Evolutionary conservation across 805 yeast genomes (phyloP), one percentile per base, ranked within the genome.

Genomic region (Starmerella potacharoeniae): DNA sequence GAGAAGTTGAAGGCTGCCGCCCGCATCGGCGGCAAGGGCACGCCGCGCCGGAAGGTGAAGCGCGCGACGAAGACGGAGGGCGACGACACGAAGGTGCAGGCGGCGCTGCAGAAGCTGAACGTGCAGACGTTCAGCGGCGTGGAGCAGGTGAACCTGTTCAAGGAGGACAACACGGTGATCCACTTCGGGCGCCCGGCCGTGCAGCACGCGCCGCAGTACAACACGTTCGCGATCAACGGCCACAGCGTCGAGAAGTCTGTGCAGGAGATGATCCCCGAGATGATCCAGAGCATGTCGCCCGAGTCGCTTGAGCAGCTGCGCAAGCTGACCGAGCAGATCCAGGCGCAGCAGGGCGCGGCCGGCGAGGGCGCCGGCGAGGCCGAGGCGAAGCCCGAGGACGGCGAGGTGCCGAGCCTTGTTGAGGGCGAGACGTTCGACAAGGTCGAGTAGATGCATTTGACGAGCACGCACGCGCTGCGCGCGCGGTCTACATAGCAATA

Each of bases 111-210:
- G 73, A 89, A 90, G 77, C 78, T 91, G 72, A 84, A 86, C 74
- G 95, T 90, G 63, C 86, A 84, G 74, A 84, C 88, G 67, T 75
- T 91, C 66, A 89, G 85, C 64, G 88, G 86, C 68, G 83, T 91
- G 68, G 95, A 88, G 72, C 97, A 91, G 78, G 97, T 96, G 69
- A 91, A 90, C 82, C 86, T 91, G 79, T 90, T 93, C 86, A 85
- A 79, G 74, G 96, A 88, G 62, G 96, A 91, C 73, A 97, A 97
- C 70, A 84, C 83, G 71, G 96, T 93, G 62, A 77, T 91, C 74
- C 96, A 91, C 78, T 88, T 93, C 81, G 82, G 86, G 79, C 84
- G 93, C 74, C 96, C 93, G 64, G 95, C 93, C 75, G 93, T 90
- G 62, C 97, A 91, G 78, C 86, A 86, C 65, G 88, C 96, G 66